Evolutionary conservation across 352 stramenopile species (phyloP).

Genomic region (Thalassiosira livingstoniorum): DNA sequence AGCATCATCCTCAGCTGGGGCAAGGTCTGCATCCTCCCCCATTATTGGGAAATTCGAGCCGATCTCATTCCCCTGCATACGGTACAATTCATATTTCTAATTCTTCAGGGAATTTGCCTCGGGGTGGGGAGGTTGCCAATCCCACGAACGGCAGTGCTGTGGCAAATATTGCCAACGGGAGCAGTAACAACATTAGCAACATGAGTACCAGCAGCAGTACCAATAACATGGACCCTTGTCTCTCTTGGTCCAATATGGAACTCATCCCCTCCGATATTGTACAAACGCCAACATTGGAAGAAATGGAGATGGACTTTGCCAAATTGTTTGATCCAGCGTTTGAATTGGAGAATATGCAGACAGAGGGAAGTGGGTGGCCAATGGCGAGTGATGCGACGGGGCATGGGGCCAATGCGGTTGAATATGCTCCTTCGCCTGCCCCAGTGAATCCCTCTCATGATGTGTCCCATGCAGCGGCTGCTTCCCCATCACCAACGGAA

Average conservation of each 20-base stretch:
- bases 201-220: not conserved
- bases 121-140: no score
- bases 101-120: no score
- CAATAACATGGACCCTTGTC: constrained; percentile 18
- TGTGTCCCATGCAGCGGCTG: no score
- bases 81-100: no score
- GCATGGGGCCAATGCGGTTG: no score
- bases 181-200: constrained; percentile 5
- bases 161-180: constrained; percentile 7
- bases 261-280: no score
- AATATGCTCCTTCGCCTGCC: no score
- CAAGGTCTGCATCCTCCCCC: constrained; percentile 63
- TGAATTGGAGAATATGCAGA: constrained; percentile 70
- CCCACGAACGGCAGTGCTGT: constrained; percentile 32
- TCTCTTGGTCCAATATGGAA: constrained; percentile 45
- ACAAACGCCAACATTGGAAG: constrained; percentile 57
- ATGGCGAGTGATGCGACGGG: constrained; percentile 6
- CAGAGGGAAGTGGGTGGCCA: constrained; percentile 61
- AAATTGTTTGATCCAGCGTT: constrained; percentile 77
- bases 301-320: constrained; percentile 86
- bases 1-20: constrained; percentile 17
- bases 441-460: no score
- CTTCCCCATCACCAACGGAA: no score
- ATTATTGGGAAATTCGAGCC: constrained; percentile 28
- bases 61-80: not conserved